Conservation (phyloP, 805 yeast genomes). For the Pichia pseudocactophila region DNA sequence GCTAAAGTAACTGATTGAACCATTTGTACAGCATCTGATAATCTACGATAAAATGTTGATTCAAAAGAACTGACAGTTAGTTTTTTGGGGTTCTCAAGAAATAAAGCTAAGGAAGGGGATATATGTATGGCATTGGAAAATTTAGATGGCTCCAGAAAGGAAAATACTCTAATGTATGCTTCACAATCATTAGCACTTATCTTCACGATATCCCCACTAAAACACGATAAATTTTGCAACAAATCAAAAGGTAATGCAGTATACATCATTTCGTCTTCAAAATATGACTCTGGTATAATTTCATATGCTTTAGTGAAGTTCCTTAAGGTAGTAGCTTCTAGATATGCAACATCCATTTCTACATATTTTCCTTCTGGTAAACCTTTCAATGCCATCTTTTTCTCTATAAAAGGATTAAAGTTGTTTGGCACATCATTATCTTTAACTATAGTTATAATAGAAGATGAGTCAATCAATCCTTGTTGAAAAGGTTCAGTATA, state of each 20-base stretch:
- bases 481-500: slow-evolving; percentile 70
- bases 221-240: slow-evolving; percentile 48
- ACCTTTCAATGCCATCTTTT: neutral
- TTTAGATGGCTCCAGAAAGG: slow-evolving; percentile 57
- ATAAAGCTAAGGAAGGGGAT: slow-evolving; percentile 51
- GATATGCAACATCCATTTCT: neutral
- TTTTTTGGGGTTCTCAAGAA: slow-evolving; percentile 28
- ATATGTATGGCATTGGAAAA: slow-evolving; percentile 38
- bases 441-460: slow-evolving; percentile 49
- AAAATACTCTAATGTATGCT: slow-evolving; percentile 36
- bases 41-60: slow-evolving; percentile 15
- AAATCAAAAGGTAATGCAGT: slow-evolving; percentile 41
- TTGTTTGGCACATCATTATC: slow-evolving; percentile 1
- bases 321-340: slow-evolving; percentile 8
- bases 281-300: slow-evolving; percentile 14
- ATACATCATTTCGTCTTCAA: slow-evolving; percentile 39
- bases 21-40: slow-evolving; percentile 28
- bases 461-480: slow-evolving; percentile 41
- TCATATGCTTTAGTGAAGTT: slow-evolving; percentile 14
- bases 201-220: slow-evolving; percentile 59
- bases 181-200: slow-evolving; percentile 5
- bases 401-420: neutral
- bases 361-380: neutral
- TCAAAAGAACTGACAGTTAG: slow-evolving; percentile 7
- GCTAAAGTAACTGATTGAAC: slow-evolving; percentile 62